Evolutionary conservation across 306 rosid genomes (phyloP).

Genomic region (Potentilla sterilis): DNA sequence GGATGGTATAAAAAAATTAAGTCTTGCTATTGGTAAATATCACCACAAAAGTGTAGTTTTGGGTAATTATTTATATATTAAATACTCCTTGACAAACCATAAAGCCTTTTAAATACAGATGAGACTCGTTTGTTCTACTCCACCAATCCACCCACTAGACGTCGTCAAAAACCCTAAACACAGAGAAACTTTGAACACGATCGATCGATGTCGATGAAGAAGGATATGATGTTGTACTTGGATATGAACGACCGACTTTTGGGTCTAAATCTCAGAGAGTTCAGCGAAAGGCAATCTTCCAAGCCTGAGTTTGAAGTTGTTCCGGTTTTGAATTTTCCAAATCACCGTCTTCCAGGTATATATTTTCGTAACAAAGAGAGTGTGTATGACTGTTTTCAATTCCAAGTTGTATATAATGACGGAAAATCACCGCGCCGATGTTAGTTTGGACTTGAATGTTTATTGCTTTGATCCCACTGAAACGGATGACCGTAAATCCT

Average conservation of each 20-base stretch:
- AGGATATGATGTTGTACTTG: not conserved
- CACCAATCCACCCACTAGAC: no score
- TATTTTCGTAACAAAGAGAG: not conserved
- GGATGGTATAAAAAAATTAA: no score
- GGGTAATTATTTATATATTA: no score
- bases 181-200: no score
- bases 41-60: no score
- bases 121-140: no score
- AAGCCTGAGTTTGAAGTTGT: not conserved
- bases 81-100: no score
- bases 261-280: not conserved
- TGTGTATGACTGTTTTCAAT: not conserved
- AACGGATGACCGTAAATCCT: not conserved
- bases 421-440: not conserved
- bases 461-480: not conserved
- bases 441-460: not conserved
- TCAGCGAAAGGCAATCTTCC: not conserved
- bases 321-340: not conserved
- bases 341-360: not conserved
- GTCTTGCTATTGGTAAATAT: no score
- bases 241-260: not conserved
- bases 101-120: no score
- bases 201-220: not conserved
- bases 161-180: no score
- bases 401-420: not conserved